Evolutionary conservation across 768 basidiomycete genomes (phyloP), one percentile per base, ranked within the genome.

Genomic region (Pleurotus platypus): DNA sequence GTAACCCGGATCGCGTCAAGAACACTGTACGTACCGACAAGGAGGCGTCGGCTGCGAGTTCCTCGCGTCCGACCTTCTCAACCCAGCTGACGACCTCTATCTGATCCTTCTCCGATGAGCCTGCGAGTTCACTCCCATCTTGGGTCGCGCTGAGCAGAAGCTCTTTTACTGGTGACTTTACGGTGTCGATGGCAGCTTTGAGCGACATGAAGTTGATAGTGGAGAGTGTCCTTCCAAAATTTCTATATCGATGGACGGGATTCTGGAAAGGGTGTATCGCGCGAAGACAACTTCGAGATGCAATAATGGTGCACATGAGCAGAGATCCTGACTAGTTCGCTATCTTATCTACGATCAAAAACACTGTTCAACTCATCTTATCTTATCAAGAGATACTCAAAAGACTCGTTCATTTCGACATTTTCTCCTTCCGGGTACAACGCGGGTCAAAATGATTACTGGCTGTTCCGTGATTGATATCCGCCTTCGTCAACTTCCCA

Each of bases 41-140:
- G 46, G 67, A 79, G 13, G 72, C 68, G 30, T 73, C 69, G 57
- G 77, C 78, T 3, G 73, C 76, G 42, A 85, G 61, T 53, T 81
- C 78, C 20, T 78, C 77, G 57, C 73, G 68, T 11, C 73, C 77
- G 18, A 85, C 78, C 67, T 82, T 89, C 60, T 83, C 82, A 63
- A 92, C 82, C 90, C 91, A 93, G 58, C 71, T 73, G 20, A 74
- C 66, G 26, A 93, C 83, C 64, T 89, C 86, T 46, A 75, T 71
- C 69, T 82, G 75, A 40, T 62, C 61, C 18, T 48, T 49, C 30
- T 86, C 84, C 16, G 78, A 78, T 62, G 75, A 77, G 18, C 88
- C 89, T 46, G 78, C 60, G 22, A 72, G 65, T 53, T 70, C 65
- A 49, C 69, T 66, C 26, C 77, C 81, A 59, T 81, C 73, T 58